Percentiles rank a stretch among this genome's conserved stretches.
Evolutionary conservation across 805 yeast species (phyloP).

Genomic region (Myxozyma neglecta): DNA sequence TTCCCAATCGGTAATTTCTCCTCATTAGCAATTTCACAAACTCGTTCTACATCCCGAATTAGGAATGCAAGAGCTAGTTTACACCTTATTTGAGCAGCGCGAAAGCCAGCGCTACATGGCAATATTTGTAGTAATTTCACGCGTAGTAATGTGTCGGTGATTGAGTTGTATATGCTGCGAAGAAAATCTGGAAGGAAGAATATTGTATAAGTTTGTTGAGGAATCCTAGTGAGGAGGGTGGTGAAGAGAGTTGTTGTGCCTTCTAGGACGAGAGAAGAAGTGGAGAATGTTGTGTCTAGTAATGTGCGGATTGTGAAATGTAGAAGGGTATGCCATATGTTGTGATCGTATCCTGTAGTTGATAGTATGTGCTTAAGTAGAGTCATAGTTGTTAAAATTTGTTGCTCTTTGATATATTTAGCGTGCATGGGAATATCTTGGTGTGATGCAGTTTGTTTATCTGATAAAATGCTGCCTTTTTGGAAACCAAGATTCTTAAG

Average conservation of each 20-base stretch:
- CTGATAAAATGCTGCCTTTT: not conserved
- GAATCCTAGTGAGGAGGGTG: not conserved
- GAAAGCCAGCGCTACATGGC: conserved; percentile 17
- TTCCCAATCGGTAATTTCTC: conserved; percentile 26
- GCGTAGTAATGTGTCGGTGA: conserved; percentile 5
- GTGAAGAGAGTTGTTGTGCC: conserved; percentile 5
- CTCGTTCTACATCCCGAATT: conserved; percentile 9
- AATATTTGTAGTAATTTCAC: conserved; percentile 1
- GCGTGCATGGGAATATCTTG: no score
- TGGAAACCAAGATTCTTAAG: conserved; percentile 8
- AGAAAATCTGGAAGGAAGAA: not conserved
- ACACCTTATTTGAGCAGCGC: conserved; percentile 11
- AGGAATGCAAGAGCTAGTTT: conserved; percentile 21
- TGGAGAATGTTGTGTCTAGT: conserved; percentile 5
- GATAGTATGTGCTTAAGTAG: not conserved
- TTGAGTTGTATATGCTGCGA: not conserved
- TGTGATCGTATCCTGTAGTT: not conserved
- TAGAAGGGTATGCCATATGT: not conserved
- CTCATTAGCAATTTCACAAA: not conserved
- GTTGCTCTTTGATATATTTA: no score
- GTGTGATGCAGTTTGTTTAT: not conserved
- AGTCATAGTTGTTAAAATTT: no score
- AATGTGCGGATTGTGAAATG: conserved; percentile 10
- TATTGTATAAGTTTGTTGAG: not conserved
- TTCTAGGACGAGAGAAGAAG: not conserved